A percentile compares a stretch with the other conserved stretches of the same genome.
These are phyloP conservation scores for Phytophthora hibernalis DNA, from an alignment of 352 stramenopile species.

Conservation along the genomic window DNA sequence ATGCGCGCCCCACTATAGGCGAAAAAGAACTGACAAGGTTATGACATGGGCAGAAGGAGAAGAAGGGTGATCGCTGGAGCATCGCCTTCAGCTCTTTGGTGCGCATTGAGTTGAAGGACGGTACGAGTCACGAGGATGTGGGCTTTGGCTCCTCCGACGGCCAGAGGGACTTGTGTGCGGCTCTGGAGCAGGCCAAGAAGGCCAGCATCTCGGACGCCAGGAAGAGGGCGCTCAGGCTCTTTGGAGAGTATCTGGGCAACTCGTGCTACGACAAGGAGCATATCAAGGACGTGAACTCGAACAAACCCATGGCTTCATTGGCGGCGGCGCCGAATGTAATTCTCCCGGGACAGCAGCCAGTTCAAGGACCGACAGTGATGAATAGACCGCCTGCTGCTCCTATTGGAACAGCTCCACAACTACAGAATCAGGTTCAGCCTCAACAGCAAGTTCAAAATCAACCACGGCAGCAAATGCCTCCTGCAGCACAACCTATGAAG, in stretches of 20 bases:
- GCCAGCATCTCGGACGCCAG: constrained; percentile 86
- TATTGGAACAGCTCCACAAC: neutral
- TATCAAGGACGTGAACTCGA: constrained; percentile 81
- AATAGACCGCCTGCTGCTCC: constrained; percentile 10
- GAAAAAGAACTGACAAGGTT: neutral
- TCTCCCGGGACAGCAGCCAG: constrained; percentile 19
- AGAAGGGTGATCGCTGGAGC: constrained; percentile 75
- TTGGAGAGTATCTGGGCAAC: constrained; percentile 89
- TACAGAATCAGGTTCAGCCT: constrained; percentile 15
- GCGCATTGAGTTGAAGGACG: constrained; percentile 88
- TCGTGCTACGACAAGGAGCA: constrained; percentile 90
- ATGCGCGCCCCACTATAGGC: too few relatives aligned
- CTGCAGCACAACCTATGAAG: constrained; percentile 3
- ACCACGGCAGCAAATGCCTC: constrained; percentile 7
- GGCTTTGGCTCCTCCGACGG: constrained; percentile 83
- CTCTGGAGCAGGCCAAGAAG: constrained; percentile 89
- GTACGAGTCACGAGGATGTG: constrained; percentile 84
- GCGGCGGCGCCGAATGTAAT: constrained; percentile 30
- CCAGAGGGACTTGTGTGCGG: constrained; percentile 73
- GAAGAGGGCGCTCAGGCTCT: constrained; percentile 81
- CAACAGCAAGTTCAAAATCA: constrained; percentile 10
- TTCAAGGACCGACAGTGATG: neutral
- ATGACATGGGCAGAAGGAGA: constrained; percentile 55
- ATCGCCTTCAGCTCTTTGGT: constrained; percentile 83
- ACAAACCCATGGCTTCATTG: constrained; percentile 36